These are phyloP conservation scores for Phytophthora macrochlamydospora DNA, from an alignment of 352 stramenopile species.

Conservation along the genomic window DNA sequence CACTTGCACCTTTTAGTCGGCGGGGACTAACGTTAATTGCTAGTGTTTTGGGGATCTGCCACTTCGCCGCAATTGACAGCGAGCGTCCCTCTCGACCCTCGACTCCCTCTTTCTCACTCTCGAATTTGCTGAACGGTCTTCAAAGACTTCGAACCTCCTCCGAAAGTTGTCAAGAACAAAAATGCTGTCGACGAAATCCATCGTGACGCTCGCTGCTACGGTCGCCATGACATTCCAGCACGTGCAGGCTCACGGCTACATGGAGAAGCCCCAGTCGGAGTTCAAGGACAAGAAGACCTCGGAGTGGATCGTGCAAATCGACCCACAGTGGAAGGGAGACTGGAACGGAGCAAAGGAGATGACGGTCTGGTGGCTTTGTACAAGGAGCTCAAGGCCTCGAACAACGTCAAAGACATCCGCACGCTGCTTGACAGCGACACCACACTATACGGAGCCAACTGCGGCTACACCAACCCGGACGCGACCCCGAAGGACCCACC, in stretches of 20 bases:
- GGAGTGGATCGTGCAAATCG: conserved; percentile 39
- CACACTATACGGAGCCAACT: conserved; percentile 27
- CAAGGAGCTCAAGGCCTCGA: conserved; percentile 25
- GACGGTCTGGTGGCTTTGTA: conserved; percentile 24
- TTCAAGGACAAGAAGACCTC: conserved; percentile 23
- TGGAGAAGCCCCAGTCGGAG: conserved; percentile 21
- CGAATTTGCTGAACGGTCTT: conserved; percentile 24
- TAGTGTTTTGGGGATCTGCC: conserved; percentile 16
- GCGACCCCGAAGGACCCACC: conserved; percentile 19
- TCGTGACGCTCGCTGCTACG: conserved; percentile 19
- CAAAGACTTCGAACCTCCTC: not conserved
- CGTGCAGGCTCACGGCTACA: conserved; percentile 13
- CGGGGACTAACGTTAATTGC: conserved; percentile 1
- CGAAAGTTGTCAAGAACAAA: conserved; percentile 3
- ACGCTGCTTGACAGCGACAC: conserved; percentile 30
- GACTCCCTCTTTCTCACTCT: conserved; percentile 8
- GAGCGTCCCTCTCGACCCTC: not conserved
- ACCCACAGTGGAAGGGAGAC: conserved; percentile 33
- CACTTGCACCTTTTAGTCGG: conserved; percentile 7
- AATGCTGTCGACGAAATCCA: conserved; percentile 26
- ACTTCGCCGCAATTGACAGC: not conserved
- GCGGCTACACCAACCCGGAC: conserved; percentile 37
- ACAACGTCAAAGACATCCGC: conserved; percentile 27
- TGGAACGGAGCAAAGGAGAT: conserved; percentile 24
- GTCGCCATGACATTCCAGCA: conserved; percentile 15